Percentiles rank a stretch among this genome's conserved stretches.
phyloP scores from a whole-genome alignment of 805 yeast species.

The Yarrowia sp. region DNA sequence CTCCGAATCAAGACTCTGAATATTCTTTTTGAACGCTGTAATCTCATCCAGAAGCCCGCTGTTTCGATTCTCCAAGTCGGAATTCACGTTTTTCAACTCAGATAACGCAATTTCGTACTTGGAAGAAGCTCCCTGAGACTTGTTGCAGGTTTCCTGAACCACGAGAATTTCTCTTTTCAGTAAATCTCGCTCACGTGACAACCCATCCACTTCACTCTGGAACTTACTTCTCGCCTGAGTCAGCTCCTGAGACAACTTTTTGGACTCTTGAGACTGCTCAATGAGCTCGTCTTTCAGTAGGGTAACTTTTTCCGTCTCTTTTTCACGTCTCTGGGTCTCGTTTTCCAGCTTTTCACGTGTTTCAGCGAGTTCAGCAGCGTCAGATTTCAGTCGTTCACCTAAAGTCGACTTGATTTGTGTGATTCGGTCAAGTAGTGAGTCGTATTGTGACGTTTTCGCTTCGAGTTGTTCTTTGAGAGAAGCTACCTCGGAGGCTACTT shows the following conservation, averaged over 20 bases:
- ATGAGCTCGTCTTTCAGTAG: slow-evolving; percentile 44
- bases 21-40: background rate
- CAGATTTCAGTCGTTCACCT: slow-evolving; percentile 48
- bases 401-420: slow-evolving; percentile 40
- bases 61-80: slow-evolving; percentile 3
- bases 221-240: slow-evolving; percentile 32
- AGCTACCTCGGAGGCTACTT: background rate
- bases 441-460: slow-evolving; percentile 44
- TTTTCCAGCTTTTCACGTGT: slow-evolving; percentile 38
- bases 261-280: slow-evolving; percentile 35
- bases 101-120: slow-evolving; percentile 40
- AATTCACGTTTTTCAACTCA: slow-evolving; percentile 30
- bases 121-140: slow-evolving; percentile 12
- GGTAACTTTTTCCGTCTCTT: slow-evolving; percentile 41
- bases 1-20: background rate
- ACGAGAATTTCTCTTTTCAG: slow-evolving; percentile 33
- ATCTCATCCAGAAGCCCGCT: background rate
- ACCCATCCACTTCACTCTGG: slow-evolving; percentile 28
- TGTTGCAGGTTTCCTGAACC: background rate
- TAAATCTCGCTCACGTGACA: slow-evolving; percentile 32
- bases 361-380: slow-evolving; percentile 39
- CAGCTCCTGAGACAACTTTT: slow-evolving; percentile 36
- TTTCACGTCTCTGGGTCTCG: slow-evolving; percentile 35
- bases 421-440: slow-evolving; percentile 40
- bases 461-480: slow-evolving; percentile 13